Evolutionary conservation across 768 basidiomycete species (phyloP).

Genomic region (Rhizopogon vulgaris): DNA sequence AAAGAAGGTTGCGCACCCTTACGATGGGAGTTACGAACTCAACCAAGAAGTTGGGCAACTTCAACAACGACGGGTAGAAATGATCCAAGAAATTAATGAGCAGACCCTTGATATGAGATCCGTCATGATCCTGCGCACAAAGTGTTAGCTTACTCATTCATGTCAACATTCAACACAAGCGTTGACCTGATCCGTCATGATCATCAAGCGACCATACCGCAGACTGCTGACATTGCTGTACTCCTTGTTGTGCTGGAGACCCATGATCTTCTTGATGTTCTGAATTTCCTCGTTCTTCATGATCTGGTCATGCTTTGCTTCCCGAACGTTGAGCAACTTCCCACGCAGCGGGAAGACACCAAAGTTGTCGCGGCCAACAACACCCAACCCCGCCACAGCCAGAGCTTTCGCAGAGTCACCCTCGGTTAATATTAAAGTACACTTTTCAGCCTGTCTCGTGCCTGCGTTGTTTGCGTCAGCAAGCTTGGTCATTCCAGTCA

Average conservation of each 20-base stretch:
- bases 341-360: conserved; percentile 98
- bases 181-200: conserved; percentile 98
- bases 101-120: conserved; percentile 99
- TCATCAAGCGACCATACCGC: conserved; percentile 94
- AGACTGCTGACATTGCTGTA: conserved; percentile 64
- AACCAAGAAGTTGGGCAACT: conserved; percentile 85
- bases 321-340: conserved; percentile 94
- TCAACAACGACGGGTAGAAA: conserved; percentile 92
- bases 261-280: conserved; percentile 97
- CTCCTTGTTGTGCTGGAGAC: conserved; percentile 89
- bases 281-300: conserved; percentile 98
- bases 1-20: conserved; percentile 47
- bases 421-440: conserved; percentile 96
- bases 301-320: conserved; percentile 92
- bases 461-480: conserved; percentile 98
- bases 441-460: conserved; percentile 68
- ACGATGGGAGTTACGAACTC: conserved; percentile 99
- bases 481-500: conserved; percentile 88
- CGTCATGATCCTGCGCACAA: conserved; percentile 84
- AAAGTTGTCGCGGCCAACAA: conserved; percentile 94
- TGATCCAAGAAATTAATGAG: conserved; percentile 97
- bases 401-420: conserved; percentile 98
- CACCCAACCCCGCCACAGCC: conserved; percentile 89
- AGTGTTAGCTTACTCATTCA: not conserved
- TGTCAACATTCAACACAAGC: not conserved